Base-by-base conservation (phyloP, 2,329 filamentous ascomycete species). In the Cercospora canescens region DNA sequence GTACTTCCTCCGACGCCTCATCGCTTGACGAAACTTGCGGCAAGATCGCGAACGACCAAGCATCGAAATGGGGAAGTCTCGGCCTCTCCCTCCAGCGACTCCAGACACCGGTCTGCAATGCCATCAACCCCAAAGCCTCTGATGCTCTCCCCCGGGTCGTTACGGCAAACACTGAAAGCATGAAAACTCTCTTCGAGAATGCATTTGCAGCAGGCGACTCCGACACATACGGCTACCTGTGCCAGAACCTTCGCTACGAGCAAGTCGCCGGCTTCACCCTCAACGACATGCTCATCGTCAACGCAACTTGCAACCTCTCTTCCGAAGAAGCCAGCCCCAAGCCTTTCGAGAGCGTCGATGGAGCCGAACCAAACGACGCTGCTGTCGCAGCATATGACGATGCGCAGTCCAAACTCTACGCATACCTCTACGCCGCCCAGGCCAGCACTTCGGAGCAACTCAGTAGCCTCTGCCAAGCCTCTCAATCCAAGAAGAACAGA, bases 251-350 rank as follows among this genome's bases (percentile, higher is more conserved):
- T 45, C 67, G 66, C 34, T 71, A 69, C 60, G 34, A 66, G 18
- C 62, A 67, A 37, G 61, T 76, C 48, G 64, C 70, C 35, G 58
- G 55, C 63, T 73, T 75, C 69, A 50, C 67, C 14, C 60, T 75
- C 55, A 61, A 71, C 60, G 66, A 67, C 45, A 21, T n/a, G 12
- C 30, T 39, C 14, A 61, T 74, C 52, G 65, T 70, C 16, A 65
- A 69, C 26, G 66, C 70, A 4, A 69, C 67, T 16, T 76, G 74
- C 62, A 58, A 63, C 26, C 56, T 66, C 18, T 54, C 54, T 21
- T 34, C 64, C 63, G 32, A 56, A 21, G 16, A 12, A 26, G 39
- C 54, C 9, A 52, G 41, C 14, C 68, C 70, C 11, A 21, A 60
- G n/a, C 66, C 70, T 24, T 69, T 69, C 52, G 50, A 54, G 37